Evolutionary conservation across 148 eudicot genomes (phyloP).

Genomic region (Polygonum aviculare): DNA sequence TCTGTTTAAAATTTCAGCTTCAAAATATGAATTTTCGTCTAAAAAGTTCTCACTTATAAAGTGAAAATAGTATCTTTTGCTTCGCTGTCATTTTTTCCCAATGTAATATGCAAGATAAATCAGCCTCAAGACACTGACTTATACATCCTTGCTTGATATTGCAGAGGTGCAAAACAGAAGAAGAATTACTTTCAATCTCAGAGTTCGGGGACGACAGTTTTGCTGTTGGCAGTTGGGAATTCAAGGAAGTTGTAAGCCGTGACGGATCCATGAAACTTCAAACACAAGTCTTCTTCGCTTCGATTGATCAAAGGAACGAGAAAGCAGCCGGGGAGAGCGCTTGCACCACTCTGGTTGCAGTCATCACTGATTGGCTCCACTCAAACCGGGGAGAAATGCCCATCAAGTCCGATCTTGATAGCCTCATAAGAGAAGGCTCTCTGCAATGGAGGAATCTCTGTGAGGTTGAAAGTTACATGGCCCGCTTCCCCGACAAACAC

Average conservation of each 20-base stretch:
- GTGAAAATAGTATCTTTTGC: too few species aligned
- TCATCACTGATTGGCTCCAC: constrained; percentile 70
- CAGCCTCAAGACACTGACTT: neutral
- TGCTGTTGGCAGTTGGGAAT: constrained; percentile 77
- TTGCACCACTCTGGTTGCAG: constrained; percentile 74
- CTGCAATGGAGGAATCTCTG: constrained; percentile 73
- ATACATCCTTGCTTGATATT: constrained; percentile 1
- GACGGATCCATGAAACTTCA: constrained; percentile 60
- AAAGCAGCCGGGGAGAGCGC: constrained; percentile 84
- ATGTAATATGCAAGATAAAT: neutral
- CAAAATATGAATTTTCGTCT: neutral
- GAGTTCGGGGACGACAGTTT: constrained; percentile 73
- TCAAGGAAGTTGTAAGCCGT: constrained; percentile 50
- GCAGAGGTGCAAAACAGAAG: constrained; percentile 3
- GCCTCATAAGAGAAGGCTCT: constrained; percentile 71
- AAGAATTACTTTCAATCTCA: constrained; percentile 18
- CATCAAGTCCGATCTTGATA: constrained; percentile 62
- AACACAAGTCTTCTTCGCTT: constrained; percentile 70
- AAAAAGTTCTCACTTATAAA: neutral
- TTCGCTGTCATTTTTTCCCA: too few species aligned
- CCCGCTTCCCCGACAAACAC: constrained; percentile 72
- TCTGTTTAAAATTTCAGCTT: neutral
- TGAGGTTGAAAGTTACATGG: constrained; percentile 34
- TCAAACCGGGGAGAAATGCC: constrained; percentile 55
- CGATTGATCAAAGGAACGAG: constrained; percentile 77